These are phyloP conservation scores for Letharia columbiana DNA, from an alignment of 495 filamentous ascomycete genomes.

Conservation along the genomic window DNA sequence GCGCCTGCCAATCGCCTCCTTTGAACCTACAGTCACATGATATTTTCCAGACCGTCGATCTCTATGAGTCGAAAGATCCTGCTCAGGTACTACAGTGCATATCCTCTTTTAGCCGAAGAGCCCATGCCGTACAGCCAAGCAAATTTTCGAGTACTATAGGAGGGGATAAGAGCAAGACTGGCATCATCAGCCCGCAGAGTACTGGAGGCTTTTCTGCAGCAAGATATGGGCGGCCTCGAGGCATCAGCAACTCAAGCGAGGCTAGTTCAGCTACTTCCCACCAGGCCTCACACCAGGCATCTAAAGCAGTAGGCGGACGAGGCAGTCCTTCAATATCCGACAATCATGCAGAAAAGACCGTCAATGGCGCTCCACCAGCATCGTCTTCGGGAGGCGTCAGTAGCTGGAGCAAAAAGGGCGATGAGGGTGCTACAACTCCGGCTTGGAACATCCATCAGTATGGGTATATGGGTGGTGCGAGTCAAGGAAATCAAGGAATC, in stretches of 20 bases:
- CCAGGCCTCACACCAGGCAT: slow-evolving; percentile 38
- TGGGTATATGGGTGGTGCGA: slow-evolving; percentile 96
- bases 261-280: slow-evolving; percentile 46
- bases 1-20: slow-evolving; percentile 72
- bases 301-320: slow-evolving; percentile 44
- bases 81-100: slow-evolving; percentile 94
- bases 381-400: slow-evolving; percentile 52
- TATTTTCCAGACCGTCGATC: slow-evolving; percentile 92
- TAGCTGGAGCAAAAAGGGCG: slow-evolving; percentile 81
- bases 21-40: slow-evolving; percentile 87
- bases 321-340: slow-evolving; percentile 52
- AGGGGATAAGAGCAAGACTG: slow-evolving; percentile 46
- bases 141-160: slow-evolving; percentile 67
- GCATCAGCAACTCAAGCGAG: slow-evolving; percentile 60
- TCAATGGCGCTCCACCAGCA: slow-evolving; percentile 27
- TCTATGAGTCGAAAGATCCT: slow-evolving; percentile 94
- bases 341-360: slow-evolving; percentile 22
- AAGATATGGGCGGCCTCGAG: slow-evolving; percentile 38
- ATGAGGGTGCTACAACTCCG: slow-evolving; percentile 71
- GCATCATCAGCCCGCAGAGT: slow-evolving; percentile 56
- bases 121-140: slow-evolving; percentile 65
- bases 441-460: slow-evolving; percentile 99
- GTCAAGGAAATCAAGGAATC: slow-evolving; percentile 89
- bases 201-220: slow-evolving; percentile 51
- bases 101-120: slow-evolving; percentile 80